Evolutionary conservation across 1,284 basidiomycete genomes (phyloP), one percentile per base, ranked within the genome.

Genomic region (Irpex sp.): DNA sequence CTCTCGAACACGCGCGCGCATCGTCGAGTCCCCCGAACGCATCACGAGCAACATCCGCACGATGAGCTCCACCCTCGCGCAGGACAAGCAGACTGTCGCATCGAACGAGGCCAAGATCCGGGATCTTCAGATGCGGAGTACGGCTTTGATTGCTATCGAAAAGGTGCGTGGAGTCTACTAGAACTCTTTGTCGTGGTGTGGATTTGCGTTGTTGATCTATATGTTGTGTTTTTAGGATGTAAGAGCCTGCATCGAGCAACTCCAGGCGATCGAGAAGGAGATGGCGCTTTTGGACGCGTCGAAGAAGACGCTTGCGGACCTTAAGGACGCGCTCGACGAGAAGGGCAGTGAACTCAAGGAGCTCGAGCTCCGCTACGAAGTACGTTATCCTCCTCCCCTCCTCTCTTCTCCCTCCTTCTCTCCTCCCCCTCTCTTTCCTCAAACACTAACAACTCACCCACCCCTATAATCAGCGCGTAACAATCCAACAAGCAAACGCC

Each of bases 21-120:
- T 96, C 63, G 93, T 96, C 1, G 92, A 93, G 69, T 94, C 92
- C 0, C 93, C 93, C 0, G 93, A 96, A 54, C 83, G 94, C 43
- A 89, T 95, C 68, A 89, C 88, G 72, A 85, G 88, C 61, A 89
- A 86, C 53, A 95, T 96, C 64, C 76, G 81, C 13, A 82, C 84
- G 31, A 93, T 95, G 90, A 81, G 83, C 3, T 71, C 76, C 7
- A 85, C 82, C 0, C 84, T 83, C 0, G 72, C 81, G 62, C 83
- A 88, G 68, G 83, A 89, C 68, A 85, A 90, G 76, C 83, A 81
- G 61, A 79, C 79, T 0, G 79, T 91, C 13, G 78, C 81, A 0
- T 74, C 81, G 63, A 83, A 88, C 63, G 89, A 93, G 69, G 79
- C 81, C 15, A 93, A 93, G 75, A 80, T 85, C 1, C 79, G 92